These are phyloP conservation scores for Russula foetens DNA, from an alignment of 768 basidiomycete genomes.

Conservation along the genomic window DNA sequence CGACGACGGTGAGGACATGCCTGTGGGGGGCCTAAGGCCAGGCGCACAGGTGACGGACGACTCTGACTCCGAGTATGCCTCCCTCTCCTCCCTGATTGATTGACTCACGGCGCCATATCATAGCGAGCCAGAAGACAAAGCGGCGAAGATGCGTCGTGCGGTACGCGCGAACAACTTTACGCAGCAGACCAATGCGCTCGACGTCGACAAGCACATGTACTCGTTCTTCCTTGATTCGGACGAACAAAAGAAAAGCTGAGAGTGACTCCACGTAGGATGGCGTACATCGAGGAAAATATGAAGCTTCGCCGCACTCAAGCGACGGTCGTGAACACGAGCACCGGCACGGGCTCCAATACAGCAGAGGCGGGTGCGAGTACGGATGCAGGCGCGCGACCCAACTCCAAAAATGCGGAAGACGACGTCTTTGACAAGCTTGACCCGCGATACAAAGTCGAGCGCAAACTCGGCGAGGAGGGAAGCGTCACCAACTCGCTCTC, in stretches of 20 bases:
- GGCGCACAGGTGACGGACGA: slow-evolving; percentile 30
- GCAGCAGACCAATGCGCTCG: slow-evolving; percentile 90
- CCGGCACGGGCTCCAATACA: background rate
- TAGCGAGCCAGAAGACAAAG: slow-evolving; percentile 58
- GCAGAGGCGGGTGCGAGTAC: background rate
- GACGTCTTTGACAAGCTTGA: slow-evolving; percentile 70
- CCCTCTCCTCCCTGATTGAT: background rate
- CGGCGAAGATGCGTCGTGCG: slow-evolving; percentile 61
- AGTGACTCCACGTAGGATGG: slow-evolving; percentile 59
- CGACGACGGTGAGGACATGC: slow-evolving; percentile 38
- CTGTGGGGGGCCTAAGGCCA: slow-evolving; percentile 48
- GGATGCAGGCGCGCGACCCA: slow-evolving; percentile 30
- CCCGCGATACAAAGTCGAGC: slow-evolving; percentile 54
- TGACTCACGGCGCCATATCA: background rate
- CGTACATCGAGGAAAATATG: slow-evolving; percentile 93
- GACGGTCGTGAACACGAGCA: background rate
- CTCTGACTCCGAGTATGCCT: slow-evolving; percentile 55
- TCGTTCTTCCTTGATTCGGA: background rate
- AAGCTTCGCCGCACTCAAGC: slow-evolving; percentile 52
- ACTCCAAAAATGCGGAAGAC: slow-evolving; percentile 40
- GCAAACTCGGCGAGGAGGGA: slow-evolving; percentile 65
- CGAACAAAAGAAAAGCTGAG: background rate
- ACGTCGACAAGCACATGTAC: slow-evolving; percentile 98
- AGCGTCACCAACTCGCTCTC: slow-evolving; percentile 88
- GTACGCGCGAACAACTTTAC: slow-evolving; percentile 92